Evolutionary conservation across 2,329 filamentous ascomycete species (phyloP), one percentile per base, ranked within the genome.

Genomic region (Clarireedia paspali): DNA sequence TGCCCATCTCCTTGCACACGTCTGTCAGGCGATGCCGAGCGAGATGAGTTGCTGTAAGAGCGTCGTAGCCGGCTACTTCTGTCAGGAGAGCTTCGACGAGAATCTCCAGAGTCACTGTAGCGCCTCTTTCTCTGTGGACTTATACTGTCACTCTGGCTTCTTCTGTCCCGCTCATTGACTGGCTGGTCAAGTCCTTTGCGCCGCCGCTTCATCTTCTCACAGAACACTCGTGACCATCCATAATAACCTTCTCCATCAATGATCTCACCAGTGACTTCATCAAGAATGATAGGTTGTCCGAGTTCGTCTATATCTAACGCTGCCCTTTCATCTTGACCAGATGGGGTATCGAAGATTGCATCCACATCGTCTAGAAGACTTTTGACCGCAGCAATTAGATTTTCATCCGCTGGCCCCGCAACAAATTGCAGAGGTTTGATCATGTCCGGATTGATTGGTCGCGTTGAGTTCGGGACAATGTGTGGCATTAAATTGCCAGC

Each of bases 141-240:
- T 24, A 62, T 62, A 42, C 62, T 65, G 47, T 60, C 57, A 38
- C 62, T 65, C 54, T 59, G 51, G 46, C 63, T 66, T 48, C 57
- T 45, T 56, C 46, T 55, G 26, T 44, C 51, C 14, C 61, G 59
- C 15, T 57, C 51, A 17, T 34, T 42, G 7, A 36, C 34, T 24
- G 62, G 59, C 20, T 56, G 47, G 36, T 63, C 59, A 1, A 59
- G 42, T n/a, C 63, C 66, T 44, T 62, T 67, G 56, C 64, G 66
- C 39, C 79, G 75, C 50, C 76, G 73, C 71, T 86, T 89, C 87
- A 94, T 94, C 66, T 87, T 88, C 62, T 89, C 77, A 68, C 89
- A 95, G 63, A 95, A 94, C 1, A 76, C 75, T 40, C 81, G 79
- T 5, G 89, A 92, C 91, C 91, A 95, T 59, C 90, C 91, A 67